Evolutionary conservation across 768 basidiomycete genomes (phyloP).

Genomic region (Russula olivacea): DNA sequence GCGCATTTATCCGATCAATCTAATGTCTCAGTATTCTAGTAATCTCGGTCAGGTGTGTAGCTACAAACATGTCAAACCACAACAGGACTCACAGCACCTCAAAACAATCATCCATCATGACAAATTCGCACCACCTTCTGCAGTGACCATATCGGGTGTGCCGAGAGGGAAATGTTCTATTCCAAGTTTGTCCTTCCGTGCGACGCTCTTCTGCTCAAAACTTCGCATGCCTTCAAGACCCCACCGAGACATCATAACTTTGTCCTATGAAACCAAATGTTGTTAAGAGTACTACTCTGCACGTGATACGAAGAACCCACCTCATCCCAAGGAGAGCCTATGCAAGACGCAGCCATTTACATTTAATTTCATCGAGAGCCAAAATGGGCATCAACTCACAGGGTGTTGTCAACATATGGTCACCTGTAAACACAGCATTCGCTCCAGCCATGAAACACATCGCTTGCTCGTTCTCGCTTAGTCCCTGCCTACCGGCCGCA

Average conservation of each 20-base stretch:
- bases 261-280: slow-evolving; percentile 50
- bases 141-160: neutral
- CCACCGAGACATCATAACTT: slow-evolving; percentile 90
- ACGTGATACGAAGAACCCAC: slow-evolving; percentile 32
- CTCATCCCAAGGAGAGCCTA: slow-evolving; percentile 93
- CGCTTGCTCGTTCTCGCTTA: slow-evolving; percentile 87
- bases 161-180: neutral
- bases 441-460: slow-evolving; percentile 99
- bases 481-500: slow-evolving; percentile 86
- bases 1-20: neutral
- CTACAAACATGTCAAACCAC: neutral
- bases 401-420: slow-evolving; percentile 94
- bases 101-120: slow-evolving; percentile 1
- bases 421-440: slow-evolving; percentile 98
- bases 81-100: neutral
- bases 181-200: slow-evolving; percentile 45
- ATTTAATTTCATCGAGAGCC: slow-evolving; percentile 7
- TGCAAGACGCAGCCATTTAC: slow-evolving; percentile 9
- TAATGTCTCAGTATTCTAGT: neutral
- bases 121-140: neutral
- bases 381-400: slow-evolving; percentile 47
- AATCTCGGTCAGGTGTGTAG: neutral
- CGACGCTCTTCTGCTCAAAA: slow-evolving; percentile 69
- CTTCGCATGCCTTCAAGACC: slow-evolving; percentile 87
- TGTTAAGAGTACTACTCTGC: neutral